These are phyloP conservation scores for Aplosporella prunicola DNA, from an alignment of 2,329 filamentous ascomycete genomes.

Conservation along the genomic window DNA sequence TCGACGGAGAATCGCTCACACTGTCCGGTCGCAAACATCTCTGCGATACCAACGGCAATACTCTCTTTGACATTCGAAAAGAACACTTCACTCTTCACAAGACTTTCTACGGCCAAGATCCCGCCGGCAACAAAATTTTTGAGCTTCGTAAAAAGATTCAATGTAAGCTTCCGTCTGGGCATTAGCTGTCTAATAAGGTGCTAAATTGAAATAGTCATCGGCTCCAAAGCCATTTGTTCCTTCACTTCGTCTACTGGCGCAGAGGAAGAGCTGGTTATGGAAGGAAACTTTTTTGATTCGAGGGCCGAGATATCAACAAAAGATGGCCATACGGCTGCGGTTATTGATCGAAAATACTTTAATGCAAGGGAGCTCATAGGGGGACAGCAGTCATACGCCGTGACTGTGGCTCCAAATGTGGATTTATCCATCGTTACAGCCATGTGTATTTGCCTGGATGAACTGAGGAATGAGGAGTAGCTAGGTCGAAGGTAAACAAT, in stretches of 20 bases:
- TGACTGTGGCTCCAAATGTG: slow-evolving; percentile 54
- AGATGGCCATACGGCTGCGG: slow-evolving; percentile 44
- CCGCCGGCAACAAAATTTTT: slow-evolving; percentile 40
- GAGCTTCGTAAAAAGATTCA: slow-evolving; percentile 48
- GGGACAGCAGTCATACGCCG: slow-evolving; percentile 55
- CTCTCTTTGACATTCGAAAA: slow-evolving; percentile 51
- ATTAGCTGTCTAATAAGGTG: not conserved
- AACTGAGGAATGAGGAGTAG: slow-evolving; percentile 50
- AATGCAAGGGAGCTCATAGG: slow-evolving; percentile 49
- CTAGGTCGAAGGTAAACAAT: no score
- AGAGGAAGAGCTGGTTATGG: slow-evolving; percentile 36
- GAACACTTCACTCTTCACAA: slow-evolving; percentile 44
- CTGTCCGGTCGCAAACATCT: slow-evolving; percentile 49
- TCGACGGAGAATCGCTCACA: slow-evolving; percentile 47
- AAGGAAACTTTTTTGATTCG: slow-evolving; percentile 52
- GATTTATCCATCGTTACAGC: slow-evolving; percentile 58
- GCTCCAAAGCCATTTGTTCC: slow-evolving; percentile 18
- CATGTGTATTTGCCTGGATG: slow-evolving; percentile 59
- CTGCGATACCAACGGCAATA: slow-evolving; percentile 42
- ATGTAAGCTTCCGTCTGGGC: no score
- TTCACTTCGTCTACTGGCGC: slow-evolving; percentile 37
- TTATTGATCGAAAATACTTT: slow-evolving; percentile 50
- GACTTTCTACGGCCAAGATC: slow-evolving; percentile 44
- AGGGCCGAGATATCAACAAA: slow-evolving; percentile 49
- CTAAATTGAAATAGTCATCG: no score